These are phyloP conservation scores for Amaranthus tricolor DNA, from an alignment of 179 eudicot genomes.

Conservation along the genomic window DNA sequence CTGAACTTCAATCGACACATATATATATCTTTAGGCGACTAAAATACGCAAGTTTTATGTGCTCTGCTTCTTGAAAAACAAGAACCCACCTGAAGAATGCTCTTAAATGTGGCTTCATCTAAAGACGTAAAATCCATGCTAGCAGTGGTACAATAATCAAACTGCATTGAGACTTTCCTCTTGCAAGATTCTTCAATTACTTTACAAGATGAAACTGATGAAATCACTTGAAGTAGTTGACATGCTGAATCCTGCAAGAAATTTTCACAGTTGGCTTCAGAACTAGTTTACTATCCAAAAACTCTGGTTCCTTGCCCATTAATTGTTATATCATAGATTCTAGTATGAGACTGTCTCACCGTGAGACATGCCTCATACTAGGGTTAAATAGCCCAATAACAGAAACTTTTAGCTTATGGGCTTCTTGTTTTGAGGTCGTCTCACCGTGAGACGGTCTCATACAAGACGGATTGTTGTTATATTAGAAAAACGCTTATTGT, in stretches of 20 bases:
- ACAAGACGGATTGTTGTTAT: conserved; percentile 31
- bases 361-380: too few species aligned
- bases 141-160: conserved; percentile 68
- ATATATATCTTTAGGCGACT: neutral
- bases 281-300: conserved; percentile 51
- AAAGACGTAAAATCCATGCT: conserved; percentile 61
- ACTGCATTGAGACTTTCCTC: conserved; percentile 81
- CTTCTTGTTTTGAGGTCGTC: too few species aligned
- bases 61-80: conserved; percentile 17
- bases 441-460: too few species aligned
- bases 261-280: conserved; percentile 55
- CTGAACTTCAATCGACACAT: neutral
- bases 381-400: too few species aligned
- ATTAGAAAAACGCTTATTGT: conserved; percentile 71
- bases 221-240: conserved; percentile 74
- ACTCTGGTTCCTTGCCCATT: conserved; percentile 77
- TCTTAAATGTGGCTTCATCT: conserved; percentile 48
- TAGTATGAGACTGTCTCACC: too few species aligned
- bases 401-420: too few species aligned
- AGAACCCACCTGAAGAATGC: conserved; percentile 53
- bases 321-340: conserved; percentile 27
- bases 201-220: conserved; percentile 78
- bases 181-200: conserved; percentile 85
- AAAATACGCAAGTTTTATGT: conserved; percentile 14
- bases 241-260: conserved; percentile 94